phyloP scores from a whole-genome alignment of 805 yeast genomes.

The Lipomyces sp. region DNA sequence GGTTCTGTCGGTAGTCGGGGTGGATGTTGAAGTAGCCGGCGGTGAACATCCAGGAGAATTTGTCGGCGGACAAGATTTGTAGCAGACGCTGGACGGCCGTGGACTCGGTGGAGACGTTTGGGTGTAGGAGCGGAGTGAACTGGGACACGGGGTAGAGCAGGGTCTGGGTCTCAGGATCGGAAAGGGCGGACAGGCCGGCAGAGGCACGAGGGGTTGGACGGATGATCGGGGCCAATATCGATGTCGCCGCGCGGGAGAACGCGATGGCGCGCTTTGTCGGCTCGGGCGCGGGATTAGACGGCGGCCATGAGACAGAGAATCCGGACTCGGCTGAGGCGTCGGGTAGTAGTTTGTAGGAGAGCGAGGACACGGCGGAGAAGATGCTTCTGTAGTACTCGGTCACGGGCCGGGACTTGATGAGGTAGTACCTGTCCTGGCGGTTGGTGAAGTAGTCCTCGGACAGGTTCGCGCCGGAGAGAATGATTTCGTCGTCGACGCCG shows the following conservation, averaged over 20 bases:
- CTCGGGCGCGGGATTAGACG: constrained; percentile 55
- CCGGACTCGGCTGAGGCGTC: constrained; percentile 43
- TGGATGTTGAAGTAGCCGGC: constrained; percentile 96
- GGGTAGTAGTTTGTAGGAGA: constrained; percentile 65
- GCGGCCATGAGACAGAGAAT: constrained; percentile 71
- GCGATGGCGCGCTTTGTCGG: constrained; percentile 44
- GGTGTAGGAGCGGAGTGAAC: constrained; percentile 72
- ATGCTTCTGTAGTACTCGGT: constrained; percentile 73
- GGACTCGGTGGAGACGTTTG: constrained; percentile 77
- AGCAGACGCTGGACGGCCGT: constrained; percentile 59
- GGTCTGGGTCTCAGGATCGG: constrained; percentile 44
- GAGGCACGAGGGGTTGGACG: constrained; percentile 37
- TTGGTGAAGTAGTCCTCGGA: constrained; percentile 90
- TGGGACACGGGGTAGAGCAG: constrained; percentile 88
- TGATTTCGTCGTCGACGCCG: constrained; percentile 87
- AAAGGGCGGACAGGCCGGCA: neutral
- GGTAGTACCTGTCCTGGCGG: constrained; percentile 88
- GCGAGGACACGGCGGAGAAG: constrained; percentile 60
- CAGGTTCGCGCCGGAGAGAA: constrained; percentile 87
- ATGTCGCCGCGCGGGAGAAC: constrained; percentile 44
- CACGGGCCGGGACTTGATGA: constrained; percentile 56
- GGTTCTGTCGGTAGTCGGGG: constrained; percentile 59
- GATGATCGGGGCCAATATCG: constrained; percentile 56
- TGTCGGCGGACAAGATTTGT: constrained; percentile 33
- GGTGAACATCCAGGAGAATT: constrained; percentile 77